Conservation (phyloP, 1,284 basidiomycete species). For the Tremellales sp. region DNA sequence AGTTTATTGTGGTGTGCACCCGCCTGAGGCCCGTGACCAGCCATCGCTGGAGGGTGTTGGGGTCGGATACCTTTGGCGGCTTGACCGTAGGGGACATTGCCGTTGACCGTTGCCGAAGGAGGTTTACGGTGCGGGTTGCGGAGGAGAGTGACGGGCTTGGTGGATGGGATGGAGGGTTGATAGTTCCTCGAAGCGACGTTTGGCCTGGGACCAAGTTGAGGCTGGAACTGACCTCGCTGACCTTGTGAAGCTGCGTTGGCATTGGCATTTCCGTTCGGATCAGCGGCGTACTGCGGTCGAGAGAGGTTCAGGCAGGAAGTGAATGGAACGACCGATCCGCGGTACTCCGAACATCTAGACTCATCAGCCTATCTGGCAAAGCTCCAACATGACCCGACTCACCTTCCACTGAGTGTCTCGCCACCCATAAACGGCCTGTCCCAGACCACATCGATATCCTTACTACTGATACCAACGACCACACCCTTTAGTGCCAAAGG, state of each 20-base stretch:
- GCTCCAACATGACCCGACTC: too few species aligned
- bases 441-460: slow-evolving; percentile 94
- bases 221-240: slow-evolving; percentile 54
- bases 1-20: slow-evolving; percentile 29
- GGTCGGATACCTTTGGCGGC: slow-evolving; percentile 40
- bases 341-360: slow-evolving; percentile 79
- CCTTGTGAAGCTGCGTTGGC: slow-evolving; percentile 42
- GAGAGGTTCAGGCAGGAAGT: slow-evolving; percentile 80
- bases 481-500: slow-evolving; percentile 89
- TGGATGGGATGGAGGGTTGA: slow-evolving; percentile 51
- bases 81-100: slow-evolving; percentile 39
- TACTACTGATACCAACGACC: slow-evolving; percentile 80
- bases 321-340: slow-evolving; percentile 79
- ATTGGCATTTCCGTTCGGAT: slow-evolving; percentile 54
- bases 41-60: slow-evolving; percentile 3
- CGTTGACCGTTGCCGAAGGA: slow-evolving; percentile 5
- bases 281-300: slow-evolving; percentile 71
- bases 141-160: slow-evolving; percentile 55
- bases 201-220: slow-evolving; percentile 64
- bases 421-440: slow-evolving; percentile 94
- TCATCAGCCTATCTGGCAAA: slow-evolving; percentile 11
- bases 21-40: slow-evolving; percentile 2
- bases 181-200: slow-evolving; percentile 61
- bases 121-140: slow-evolving; percentile 49
- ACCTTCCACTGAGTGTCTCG: slow-evolving; percentile 74